Percentiles rank a stretch among this genome's conserved stretches.
These are phyloP conservation scores for Lactifluus subvellereus DNA, from an alignment of 768 basidiomycete genomes.

Conservation along the genomic window DNA sequence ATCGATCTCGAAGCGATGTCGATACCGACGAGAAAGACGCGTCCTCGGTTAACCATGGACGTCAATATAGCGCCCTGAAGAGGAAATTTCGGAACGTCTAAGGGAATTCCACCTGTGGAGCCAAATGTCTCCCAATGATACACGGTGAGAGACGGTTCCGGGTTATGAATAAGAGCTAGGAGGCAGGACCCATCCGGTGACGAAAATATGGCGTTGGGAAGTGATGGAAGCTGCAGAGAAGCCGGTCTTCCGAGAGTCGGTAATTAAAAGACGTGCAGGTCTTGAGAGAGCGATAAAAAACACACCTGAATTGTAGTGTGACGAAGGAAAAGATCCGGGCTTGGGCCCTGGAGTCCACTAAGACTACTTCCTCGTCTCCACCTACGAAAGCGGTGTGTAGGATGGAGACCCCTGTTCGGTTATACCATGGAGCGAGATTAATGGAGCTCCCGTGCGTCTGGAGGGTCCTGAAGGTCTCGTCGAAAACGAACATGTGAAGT, in stretches of 20 bases:
- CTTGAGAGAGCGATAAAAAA: background rate
- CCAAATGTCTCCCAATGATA: conserved; percentile 58
- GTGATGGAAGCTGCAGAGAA: conserved; percentile 33
- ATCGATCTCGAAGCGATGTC: conserved; percentile 32
- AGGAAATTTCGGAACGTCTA: conserved; percentile 31
- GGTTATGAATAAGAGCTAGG: conserved; percentile 28
- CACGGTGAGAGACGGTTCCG: conserved; percentile 29
- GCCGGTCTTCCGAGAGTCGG: conserved; percentile 36
- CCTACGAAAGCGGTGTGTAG: conserved; percentile 38
- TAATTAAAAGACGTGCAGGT: background rate
- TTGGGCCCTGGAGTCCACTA: conserved; percentile 41
- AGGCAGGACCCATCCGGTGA: conserved; percentile 54
- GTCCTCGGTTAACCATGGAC: conserved; percentile 39
- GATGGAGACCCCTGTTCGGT: conserved; percentile 27
- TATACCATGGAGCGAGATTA: conserved; percentile 42
- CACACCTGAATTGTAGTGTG: conserved; percentile 48
- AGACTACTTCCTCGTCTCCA: conserved; percentile 47
- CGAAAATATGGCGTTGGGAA: conserved; percentile 36
- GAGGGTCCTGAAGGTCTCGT: conserved; percentile 39
- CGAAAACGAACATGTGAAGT: conserved; percentile 43
- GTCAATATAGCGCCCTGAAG: conserved; percentile 34
- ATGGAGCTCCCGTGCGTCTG: conserved; percentile 39
- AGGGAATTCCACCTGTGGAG: conserved; percentile 38
- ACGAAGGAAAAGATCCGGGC: conserved; percentile 49
- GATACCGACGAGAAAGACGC: conserved; percentile 41